phyloP scores from a whole-genome alignment of 1,284 basidiomycete genomes.

The Rhodotorula sp. region DNA sequence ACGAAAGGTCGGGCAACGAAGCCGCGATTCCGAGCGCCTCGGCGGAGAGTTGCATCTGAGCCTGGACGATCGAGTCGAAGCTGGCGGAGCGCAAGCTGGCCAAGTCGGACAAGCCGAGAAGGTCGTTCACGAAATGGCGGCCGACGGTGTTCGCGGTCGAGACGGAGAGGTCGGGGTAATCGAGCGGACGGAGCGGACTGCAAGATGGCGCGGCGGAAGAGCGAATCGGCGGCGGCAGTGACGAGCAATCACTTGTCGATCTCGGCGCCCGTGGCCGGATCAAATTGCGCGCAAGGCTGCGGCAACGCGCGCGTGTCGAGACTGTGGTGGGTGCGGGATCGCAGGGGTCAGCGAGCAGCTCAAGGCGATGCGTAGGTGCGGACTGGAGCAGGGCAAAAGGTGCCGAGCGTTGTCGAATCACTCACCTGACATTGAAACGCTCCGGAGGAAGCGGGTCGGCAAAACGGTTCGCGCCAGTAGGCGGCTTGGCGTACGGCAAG shows the following conservation, averaged over 20 bases:
- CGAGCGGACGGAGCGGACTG: conserved; percentile 83
- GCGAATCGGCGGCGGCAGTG: conserved; percentile 40
- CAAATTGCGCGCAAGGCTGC: conserved; percentile 22
- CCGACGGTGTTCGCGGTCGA: conserved; percentile 60
- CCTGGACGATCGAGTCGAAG: conserved; percentile 57
- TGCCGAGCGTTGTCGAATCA: too few relatives aligned
- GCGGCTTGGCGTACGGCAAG: conserved; percentile 39
- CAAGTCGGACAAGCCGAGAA: conserved; percentile 44
- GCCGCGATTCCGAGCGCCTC: conserved; percentile 51
- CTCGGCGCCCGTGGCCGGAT: conserved; percentile 53
- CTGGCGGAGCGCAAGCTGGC: conserved; percentile 54
- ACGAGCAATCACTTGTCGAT: conserved; percentile 62
- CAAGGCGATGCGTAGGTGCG: too few relatives aligned
- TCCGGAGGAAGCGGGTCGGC: not conserved
- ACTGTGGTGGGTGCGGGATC: conserved; percentile 5
- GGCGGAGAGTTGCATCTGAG: conserved; percentile 55
- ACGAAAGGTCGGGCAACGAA: not conserved
- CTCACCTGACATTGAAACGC: too few relatives aligned
- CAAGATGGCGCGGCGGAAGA: conserved; percentile 60
- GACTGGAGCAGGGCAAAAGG: too few relatives aligned
- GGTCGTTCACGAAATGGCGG: conserved; percentile 57
- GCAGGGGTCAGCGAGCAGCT: too few relatives aligned
- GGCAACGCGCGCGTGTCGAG: conserved; percentile 21
- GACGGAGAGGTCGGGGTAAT: conserved; percentile 66
- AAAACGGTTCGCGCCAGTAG: conserved; percentile 23